phyloP scores from a whole-genome alignment of 805 yeast genomes.

The Wickerhamiella spandovensis region DNA sequence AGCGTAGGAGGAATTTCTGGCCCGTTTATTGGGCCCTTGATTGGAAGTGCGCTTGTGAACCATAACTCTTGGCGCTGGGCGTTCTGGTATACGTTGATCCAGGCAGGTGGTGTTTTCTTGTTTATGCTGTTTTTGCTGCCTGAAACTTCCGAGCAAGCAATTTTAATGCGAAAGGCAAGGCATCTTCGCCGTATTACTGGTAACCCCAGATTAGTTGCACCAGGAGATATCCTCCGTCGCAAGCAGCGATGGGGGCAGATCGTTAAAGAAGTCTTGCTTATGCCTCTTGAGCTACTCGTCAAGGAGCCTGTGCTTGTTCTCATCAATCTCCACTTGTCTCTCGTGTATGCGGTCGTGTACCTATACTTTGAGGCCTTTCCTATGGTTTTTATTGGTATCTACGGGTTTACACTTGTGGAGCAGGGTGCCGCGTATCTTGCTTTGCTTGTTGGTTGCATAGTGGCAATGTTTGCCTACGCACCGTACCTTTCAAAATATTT shows the following conservation, averaged over 20 bases:
- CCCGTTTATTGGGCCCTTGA: conserved; percentile 42
- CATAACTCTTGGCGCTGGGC: conserved; percentile 41
- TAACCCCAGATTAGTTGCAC: conserved; percentile 6
- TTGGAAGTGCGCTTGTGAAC: conserved; percentile 38
- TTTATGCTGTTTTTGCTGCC: conserved; percentile 32
- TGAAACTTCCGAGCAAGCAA: conserved; percentile 35
- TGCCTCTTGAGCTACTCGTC: conserved; percentile 34
- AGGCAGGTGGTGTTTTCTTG: conserved; percentile 27
- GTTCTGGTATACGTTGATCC: conserved; percentile 37
- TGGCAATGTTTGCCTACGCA: conserved; percentile 24
- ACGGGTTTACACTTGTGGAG: conserved; percentile 36
- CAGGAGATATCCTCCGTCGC: conserved; percentile 10
- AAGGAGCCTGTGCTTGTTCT: conserved; percentile 44
- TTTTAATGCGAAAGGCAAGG: conserved; percentile 36
- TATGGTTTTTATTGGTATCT: conserved; percentile 33
- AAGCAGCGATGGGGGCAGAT: not conserved
- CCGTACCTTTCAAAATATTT: conserved; percentile 3
- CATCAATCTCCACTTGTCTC: conserved; percentile 37
- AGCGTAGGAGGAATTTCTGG: conserved; percentile 41
- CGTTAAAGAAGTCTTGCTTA: conserved; percentile 12
- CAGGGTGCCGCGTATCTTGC: conserved; percentile 36
- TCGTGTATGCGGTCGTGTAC: conserved; percentile 40
- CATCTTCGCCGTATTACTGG: conserved; percentile 35
- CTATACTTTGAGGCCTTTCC: conserved; percentile 54
- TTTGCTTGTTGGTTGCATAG: conserved; percentile 33